Base-by-base conservation (phyloP, 225 moss, liverwort and hornwort species). In the Marchantia paleacea region DNA sequence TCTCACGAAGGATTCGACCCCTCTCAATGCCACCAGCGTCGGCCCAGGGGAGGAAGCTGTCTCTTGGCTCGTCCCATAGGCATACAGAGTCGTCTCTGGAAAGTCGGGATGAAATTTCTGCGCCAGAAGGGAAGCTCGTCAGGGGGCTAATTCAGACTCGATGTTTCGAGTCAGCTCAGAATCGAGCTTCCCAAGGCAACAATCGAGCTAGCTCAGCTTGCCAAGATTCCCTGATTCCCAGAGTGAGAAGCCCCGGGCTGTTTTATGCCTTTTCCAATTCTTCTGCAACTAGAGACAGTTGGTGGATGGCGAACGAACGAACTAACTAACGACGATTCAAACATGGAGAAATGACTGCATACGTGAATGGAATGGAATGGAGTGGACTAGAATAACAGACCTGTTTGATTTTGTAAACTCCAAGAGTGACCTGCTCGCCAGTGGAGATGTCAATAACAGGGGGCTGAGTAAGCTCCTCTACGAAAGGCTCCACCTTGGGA, bases 21-120 rank as follows among this genome's bases (percentile, higher is more conserved):
- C 65, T 66, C 75, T 75, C 8, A 12, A 51, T 0, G 81, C 81
- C 7, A 75, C 8, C 19, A 81, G 75, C 30, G 75, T 81, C 15
- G 81, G 81, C 0, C 81, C 81, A 11, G 81, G 81, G 3, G 65
- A 75, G 11, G 81, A 75, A n/a, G 81, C 81, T 24, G 74, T 81
- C 18, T 28, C 74, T 8, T 51, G 49, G 61, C 68, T 81, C 10
- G 75, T 75, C 10, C 81, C 81, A 30, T 75, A 81, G 18, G 75
- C 81, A 31, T 81, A 81, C 26, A 81, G 51, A 13, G 75, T 75
- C 7, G 81, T 81, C 20, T 64, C 75, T 0, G 74, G 74, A 28
- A 81, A 64, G 29, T 81, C 81, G 24, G 64, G 39, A 14, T 81
- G 81, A 16, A 83, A 75, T 60, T 79, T 80, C 83, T 83, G 83